Base-by-base conservation (phyloP, 1,284 basidiomycete genomes). In the Boletus sp. region DNA sequence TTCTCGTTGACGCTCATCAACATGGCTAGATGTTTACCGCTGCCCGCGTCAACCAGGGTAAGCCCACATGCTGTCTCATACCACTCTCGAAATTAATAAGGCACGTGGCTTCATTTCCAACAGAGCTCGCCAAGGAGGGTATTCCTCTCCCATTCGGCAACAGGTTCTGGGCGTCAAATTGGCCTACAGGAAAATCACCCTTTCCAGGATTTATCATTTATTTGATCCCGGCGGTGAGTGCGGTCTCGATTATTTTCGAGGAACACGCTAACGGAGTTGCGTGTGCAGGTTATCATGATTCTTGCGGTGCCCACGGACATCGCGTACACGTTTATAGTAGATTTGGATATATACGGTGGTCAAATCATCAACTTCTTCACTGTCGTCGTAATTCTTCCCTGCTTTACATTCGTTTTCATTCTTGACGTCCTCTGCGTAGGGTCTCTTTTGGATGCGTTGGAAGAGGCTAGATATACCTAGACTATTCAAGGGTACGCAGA, bases 361-460 rank as follows among this genome's bases (percentile, higher is more conserved):
- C 41, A 43, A 22, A 43, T 43, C 1, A 43, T 43, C 41, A 43
- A 43, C 20, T 22, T 43, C 7, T 43, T 43, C 20, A 22, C 22
- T 8, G 41, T 43, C 20, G 7, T 43, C 41, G 41, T 43, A 15
- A 6, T 22, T 22, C 20, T 13, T 7, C 41, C 41, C 13, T 43
- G 12, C 20, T 15, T 13, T 22, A 22, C 20, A 22, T 15, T 11
- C 20, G 0, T 12, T 15, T 22, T 15, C 20, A 2, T 7, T 24
- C 8, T 24, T 24, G 39, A 43, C 42, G 13, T 16, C 7, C 13
- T n/a, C 4, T 8, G 7, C 22, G 8, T 41, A 84, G 77, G 85
- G 83, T 16, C 74, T 87, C 3, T 82, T 86, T 66, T 85, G 78
- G 74, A 70, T 85, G 39, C 69, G 84, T 47, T 84, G 77, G 73